Evolutionary conservation across 371 early-diverging fungal genomes (phyloP).

Genomic region (Mortierella sp.): DNA sequence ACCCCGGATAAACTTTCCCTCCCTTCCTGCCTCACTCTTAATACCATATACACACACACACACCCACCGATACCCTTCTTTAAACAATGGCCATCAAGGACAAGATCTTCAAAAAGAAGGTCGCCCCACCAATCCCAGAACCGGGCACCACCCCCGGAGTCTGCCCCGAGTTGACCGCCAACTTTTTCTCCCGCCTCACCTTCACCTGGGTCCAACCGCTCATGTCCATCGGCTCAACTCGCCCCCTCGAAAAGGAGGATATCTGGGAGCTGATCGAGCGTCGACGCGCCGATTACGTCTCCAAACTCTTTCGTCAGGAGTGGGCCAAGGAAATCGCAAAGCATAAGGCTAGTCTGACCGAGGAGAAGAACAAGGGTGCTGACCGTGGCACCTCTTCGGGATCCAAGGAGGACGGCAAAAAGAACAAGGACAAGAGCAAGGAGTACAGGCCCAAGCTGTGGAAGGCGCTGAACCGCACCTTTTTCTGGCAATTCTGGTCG

Average conservation of each 20-base stretch:
- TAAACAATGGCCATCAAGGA: background rate
- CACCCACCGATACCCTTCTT: background rate
- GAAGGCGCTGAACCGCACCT: slow-evolving; percentile 48
- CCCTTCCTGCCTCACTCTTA: too few species aligned
- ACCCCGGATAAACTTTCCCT: slow-evolving; percentile 5
- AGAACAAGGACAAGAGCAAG: slow-evolving; percentile 11
- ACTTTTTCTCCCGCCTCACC: slow-evolving; percentile 49
- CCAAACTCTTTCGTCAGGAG: slow-evolving; percentile 37
- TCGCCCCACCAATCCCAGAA: slow-evolving; percentile 43
- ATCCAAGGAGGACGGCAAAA: slow-evolving; percentile 1
- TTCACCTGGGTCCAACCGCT: slow-evolving; percentile 59
- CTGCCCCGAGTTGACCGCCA: slow-evolving; percentile 55
- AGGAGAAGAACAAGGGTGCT: slow-evolving; percentile 10
- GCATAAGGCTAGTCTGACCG: slow-evolving; percentile 1
- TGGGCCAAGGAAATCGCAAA: slow-evolving; percentile 56
- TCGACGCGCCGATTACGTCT: slow-evolving; percentile 42
- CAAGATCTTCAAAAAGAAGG: slow-evolving; percentile 19
- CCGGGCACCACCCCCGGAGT: slow-evolving; percentile 39
- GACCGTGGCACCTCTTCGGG: background rate
- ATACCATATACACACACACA: too few species aligned
- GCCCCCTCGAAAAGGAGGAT: slow-evolving; percentile 62
- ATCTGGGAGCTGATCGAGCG: slow-evolving; percentile 55
- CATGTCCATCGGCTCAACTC: slow-evolving; percentile 56
- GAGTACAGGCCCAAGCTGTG: slow-evolving; percentile 35
- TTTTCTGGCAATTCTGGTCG: slow-evolving; percentile 47